These are phyloP conservation scores for Nakaseomyces kungkrabaensis DNA, from an alignment of 1,139 yeast species.

Conservation along the genomic window DNA sequence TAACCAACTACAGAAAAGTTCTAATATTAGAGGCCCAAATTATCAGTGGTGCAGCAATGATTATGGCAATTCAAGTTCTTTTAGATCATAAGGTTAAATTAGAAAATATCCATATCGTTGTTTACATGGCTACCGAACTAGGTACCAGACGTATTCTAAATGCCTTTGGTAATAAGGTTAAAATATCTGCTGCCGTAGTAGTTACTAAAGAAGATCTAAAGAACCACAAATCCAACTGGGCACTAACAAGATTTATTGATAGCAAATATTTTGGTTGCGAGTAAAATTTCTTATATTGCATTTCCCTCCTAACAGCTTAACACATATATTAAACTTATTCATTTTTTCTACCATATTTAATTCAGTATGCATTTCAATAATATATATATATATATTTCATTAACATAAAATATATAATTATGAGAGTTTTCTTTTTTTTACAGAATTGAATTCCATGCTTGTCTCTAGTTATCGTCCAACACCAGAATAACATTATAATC, in stretches of 20 bases:
- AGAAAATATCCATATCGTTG: slow-evolving; percentile 55
- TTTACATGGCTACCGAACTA: slow-evolving; percentile 68
- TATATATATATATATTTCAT: neutral
- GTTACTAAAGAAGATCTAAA: slow-evolving; percentile 32
- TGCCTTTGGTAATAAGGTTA: slow-evolving; percentile 58
- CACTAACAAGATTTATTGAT: slow-evolving; percentile 65
- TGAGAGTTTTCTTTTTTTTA: neutral
- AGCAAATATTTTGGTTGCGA: slow-evolving; percentile 60
- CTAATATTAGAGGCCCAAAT: slow-evolving; percentile 78
- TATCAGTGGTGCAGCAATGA: slow-evolving; percentile 86
- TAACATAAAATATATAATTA: neutral
- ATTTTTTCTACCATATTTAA: neutral
- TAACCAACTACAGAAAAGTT: slow-evolving; percentile 36
- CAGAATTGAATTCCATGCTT: too few relatives aligned
- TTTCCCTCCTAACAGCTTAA: neutral
- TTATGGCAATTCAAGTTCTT: slow-evolving; percentile 87
- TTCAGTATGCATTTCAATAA: neutral
- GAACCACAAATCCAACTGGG: slow-evolving; percentile 33
- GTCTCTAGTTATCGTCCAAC: too few relatives aligned
- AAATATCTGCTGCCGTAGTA: slow-evolving; percentile 60
- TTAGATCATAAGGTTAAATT: slow-evolving; percentile 68
- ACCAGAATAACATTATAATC: slow-evolving; percentile 12
- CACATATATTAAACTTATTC: neutral
- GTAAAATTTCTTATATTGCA: neutral
- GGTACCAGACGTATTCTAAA: slow-evolving; percentile 67